Percentiles rank a stretch among this genome's conserved stretches.
phyloP scores from a whole-genome alignment of 371 early-diverging fungal species.

The Cokeromyces recurvatus region DNA sequence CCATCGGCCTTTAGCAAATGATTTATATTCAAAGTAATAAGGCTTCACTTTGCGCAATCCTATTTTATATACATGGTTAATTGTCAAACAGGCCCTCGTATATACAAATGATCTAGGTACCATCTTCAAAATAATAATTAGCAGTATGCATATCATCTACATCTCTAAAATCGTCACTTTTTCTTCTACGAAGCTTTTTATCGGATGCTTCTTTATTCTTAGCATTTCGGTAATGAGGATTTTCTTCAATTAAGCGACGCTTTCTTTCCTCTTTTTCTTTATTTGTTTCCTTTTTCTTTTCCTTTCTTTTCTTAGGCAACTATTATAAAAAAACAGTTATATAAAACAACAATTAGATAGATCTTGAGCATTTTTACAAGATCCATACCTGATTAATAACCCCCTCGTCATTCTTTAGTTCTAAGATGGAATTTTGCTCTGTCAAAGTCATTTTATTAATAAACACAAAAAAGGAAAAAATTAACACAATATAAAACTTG shows the following conservation, averaged over 20 bases:
- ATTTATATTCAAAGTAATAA: conserved; percentile 76
- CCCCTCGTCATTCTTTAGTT: too few relatives aligned
- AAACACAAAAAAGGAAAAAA: too few relatives aligned
- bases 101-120: conserved; percentile 9
- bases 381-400: too few relatives aligned
- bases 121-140: conserved; percentile 46
- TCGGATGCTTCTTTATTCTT: conserved; percentile 4
- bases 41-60: conserved; percentile 79
- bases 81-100: too few relatives aligned
- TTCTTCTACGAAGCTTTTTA: conserved; percentile 13
- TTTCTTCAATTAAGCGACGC: conserved; percentile 4
- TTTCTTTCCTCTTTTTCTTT: conserved; percentile 11
- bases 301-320: too few relatives aligned
- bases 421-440: too few relatives aligned
- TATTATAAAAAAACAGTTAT: too few relatives aligned
- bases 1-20: conserved; percentile 93
- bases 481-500: too few relatives aligned
- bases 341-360: too few relatives aligned
- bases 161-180: conserved; percentile 18
- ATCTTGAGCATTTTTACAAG: too few relatives aligned
- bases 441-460: too few relatives aligned
- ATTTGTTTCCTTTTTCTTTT: conserved; percentile 4
- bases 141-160: conserved; percentile 21
- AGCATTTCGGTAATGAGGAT: conserved; percentile 7
- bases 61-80: conserved; percentile 5